Base-by-base conservation (phyloP, 805 yeast genomes). In the Myxozyma kluyveri region DNA sequence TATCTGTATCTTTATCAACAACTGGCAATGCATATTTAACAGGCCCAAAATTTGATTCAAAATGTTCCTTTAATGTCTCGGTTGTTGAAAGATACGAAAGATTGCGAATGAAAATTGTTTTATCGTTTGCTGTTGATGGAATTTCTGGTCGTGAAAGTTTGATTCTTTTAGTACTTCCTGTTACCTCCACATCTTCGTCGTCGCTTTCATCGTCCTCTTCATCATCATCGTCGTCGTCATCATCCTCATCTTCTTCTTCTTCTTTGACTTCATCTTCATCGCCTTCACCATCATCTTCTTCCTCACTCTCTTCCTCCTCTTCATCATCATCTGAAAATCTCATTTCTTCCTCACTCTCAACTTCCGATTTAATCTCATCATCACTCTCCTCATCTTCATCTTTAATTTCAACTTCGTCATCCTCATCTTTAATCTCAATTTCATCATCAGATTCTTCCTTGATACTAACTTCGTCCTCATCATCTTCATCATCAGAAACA, bases 11-110 rank as follows among this genome's bases (percentile, higher is more conserved):
- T 64, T 75, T 86, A 65, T 93, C 99, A 57, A 84, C 75, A 12
- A 93, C 99, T 0, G 98, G 96, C 41, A 93, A 75, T 0, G 99
- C 99, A 67, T 89, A 93, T 62, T 85, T 84, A 21, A 93, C 88
- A 4, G 86, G 78, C 10, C 99, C 99, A 67, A 93, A 89, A 61
- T 81, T 78, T 52, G 71, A 69, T 24, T 64, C 59, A 64, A 93
- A 93, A 67, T 91, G 98, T 47, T 82, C 88, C 43, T 74, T 76
- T 36, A 93, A 74, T 1, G 83, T 69, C 49, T 90, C 97, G 43
- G 78, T 78, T 32, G 95, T 88, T 3, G 96, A 95, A 69, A 88
- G 96, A 65, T 91, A 93, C 1, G 99, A 98, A 32, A 93, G 81
- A 65, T 93, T 93, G 65, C 99, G 81, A 9, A 93, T 87, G 66